Evolutionary conservation across 1,139 yeast species (phyloP).

Genomic region (Yamadazyma mexicana): DNA sequence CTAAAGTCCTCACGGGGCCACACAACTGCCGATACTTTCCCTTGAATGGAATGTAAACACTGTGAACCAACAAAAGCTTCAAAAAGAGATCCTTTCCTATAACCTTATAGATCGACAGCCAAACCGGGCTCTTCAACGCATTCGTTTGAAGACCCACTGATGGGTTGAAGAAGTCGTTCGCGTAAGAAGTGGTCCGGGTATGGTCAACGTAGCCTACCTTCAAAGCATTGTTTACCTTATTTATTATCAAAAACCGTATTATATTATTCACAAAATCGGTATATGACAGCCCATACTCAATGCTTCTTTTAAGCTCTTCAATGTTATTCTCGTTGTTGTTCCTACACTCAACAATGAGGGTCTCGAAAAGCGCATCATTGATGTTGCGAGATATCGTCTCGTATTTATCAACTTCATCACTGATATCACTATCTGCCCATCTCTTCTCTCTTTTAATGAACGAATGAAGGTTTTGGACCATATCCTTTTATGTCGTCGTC

Average conservation of each 20-base stretch:
- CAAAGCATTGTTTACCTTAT: conserved; percentile 23
- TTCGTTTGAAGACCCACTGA: conserved; percentile 26
- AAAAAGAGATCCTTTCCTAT: conserved; percentile 35
- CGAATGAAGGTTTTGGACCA: not conserved
- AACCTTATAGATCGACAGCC: conserved; percentile 24
- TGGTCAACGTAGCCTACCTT: conserved; percentile 28
- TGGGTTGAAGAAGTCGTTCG: conserved; percentile 20
- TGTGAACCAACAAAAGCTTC: conserved; percentile 28
- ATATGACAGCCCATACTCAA: conserved; percentile 12
- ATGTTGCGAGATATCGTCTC: not conserved
- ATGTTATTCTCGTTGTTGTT: not conserved
- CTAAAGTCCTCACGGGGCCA: conserved; percentile 24
- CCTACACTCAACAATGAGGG: not conserved
- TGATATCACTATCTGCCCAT: not conserved
- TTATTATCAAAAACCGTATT: conserved; percentile 18
- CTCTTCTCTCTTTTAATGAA: not conserved
- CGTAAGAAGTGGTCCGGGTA: conserved; percentile 12
- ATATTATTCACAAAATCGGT: conserved; percentile 28
- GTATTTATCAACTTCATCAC: not conserved
- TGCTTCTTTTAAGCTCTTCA: not conserved
- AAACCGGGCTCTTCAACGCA: conserved; percentile 32
- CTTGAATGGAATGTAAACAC: conserved; percentile 21
- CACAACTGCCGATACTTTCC: conserved; percentile 31
- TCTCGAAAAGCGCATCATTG: not conserved
- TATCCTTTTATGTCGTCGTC: not conserved